phyloP scores from a whole-genome alignment of 2,329 filamentous ascomycete species.

The Phaeosphaeria sp. region DNA sequence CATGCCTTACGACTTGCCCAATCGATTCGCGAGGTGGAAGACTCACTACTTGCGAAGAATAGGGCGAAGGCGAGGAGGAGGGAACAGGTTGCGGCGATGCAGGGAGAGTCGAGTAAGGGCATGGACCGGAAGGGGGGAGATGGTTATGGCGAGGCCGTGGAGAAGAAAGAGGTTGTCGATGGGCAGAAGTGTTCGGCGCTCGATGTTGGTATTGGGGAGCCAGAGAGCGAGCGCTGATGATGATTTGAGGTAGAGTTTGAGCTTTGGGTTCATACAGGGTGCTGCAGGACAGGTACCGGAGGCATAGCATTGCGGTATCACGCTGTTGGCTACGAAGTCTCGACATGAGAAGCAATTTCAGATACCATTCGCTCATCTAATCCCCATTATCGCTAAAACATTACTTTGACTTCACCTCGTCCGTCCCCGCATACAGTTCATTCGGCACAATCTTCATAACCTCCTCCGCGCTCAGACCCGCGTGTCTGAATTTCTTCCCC shows the following conservation, averaged over 20 bases:
- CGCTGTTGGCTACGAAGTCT: background rate
- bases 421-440: conserved; percentile 34
- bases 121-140: no score
- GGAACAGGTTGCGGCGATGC: background rate
- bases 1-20: no score
- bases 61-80: background rate
- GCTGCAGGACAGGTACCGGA: background rate
- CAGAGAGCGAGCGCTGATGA: background rate
- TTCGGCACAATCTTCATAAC: conserved; percentile 33
- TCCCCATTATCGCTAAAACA: no score
- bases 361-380: no score
- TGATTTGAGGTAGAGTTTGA: background rate
- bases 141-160: no score
- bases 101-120: no score
- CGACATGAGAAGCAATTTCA: background rate
- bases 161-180: background rate
- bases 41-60: background rate
- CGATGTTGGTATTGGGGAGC: background rate
- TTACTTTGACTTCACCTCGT: no score
- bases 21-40: background rate
- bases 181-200: background rate
- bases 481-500: conserved; percentile 31
- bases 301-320: background rate
- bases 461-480: conserved; percentile 34
- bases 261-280: background rate